These are phyloP conservation scores for Polytolypa hystricis DNA, from an alignment of 2,329 filamentous ascomycete genomes.

Conservation along the genomic window DNA sequence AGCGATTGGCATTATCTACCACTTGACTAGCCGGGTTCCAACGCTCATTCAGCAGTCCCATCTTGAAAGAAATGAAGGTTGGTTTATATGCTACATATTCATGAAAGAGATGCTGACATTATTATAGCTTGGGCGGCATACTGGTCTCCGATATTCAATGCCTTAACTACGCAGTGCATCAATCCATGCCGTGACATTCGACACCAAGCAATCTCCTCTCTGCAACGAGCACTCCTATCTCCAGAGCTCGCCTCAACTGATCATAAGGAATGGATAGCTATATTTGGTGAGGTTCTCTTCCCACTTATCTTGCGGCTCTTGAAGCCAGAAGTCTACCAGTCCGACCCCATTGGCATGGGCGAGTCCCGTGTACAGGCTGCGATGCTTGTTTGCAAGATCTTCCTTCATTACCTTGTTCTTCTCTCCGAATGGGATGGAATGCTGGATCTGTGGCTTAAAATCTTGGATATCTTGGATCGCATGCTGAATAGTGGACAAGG, in stretches of 20 bases:
- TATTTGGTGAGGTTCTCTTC: slow-evolving; percentile 89
- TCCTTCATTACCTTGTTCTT: slow-evolving; percentile 81
- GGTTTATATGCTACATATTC: slow-evolving; percentile 12
- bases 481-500: slow-evolving; percentile 93
- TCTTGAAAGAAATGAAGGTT: slow-evolving; percentile 73
- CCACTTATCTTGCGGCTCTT: slow-evolving; percentile 77
- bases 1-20: slow-evolving; percentile 70
- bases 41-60: slow-evolving; percentile 86
- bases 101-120: slow-evolving; percentile 17
- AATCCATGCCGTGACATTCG: slow-evolving; percentile 91
- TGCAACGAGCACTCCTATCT: slow-evolving; percentile 78
- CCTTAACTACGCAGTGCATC: slow-evolving; percentile 77
- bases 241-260: slow-evolving; percentile 72
- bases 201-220: slow-evolving; percentile 71
- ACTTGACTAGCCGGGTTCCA: slow-evolving; percentile 70
- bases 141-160: slow-evolving; percentile 89
- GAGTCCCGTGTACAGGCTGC: slow-evolving; percentile 88
- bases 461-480: slow-evolving; percentile 88
- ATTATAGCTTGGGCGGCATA: slow-evolving; percentile 86
- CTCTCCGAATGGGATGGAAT: slow-evolving; percentile 79
- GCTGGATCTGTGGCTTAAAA: slow-evolving; percentile 82
- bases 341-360: slow-evolving; percentile 84
- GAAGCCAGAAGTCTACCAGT: slow-evolving; percentile 89
- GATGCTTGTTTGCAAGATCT: slow-evolving; percentile 87
- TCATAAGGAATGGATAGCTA: slow-evolving; percentile 85